phyloP scores from a whole-genome alignment of 345 rosid genomes.

The Bruguiera parviflora region DNA sequence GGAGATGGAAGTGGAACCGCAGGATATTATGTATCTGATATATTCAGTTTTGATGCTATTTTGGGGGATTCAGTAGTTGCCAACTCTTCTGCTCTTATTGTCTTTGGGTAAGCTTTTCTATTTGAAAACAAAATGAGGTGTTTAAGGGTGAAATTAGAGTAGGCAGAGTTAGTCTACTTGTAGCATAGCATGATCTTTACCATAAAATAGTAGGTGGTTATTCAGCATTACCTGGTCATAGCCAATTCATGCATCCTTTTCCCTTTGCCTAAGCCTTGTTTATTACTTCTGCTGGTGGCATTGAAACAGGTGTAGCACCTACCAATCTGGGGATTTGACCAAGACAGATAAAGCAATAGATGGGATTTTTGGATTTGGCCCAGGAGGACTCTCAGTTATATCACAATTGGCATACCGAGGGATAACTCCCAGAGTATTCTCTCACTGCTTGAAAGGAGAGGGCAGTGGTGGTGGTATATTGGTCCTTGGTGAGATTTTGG shows the following conservation, averaged over 20 bases:
- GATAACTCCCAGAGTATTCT: constrained; percentile 29
- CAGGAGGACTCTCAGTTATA: constrained; percentile 29
- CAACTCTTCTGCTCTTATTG: constrained; percentile 76
- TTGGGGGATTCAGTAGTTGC: constrained; percentile 58
- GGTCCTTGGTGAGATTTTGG: constrained; percentile 38
- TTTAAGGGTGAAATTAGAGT: neutral
- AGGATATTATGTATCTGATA: constrained; percentile 74
- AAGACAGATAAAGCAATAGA: constrained; percentile 32
- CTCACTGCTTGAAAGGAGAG: constrained; percentile 36
- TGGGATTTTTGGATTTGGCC: constrained; percentile 40
- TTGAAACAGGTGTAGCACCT: constrained; percentile 36
- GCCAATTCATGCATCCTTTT: neutral
- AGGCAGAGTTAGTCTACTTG: neutral
- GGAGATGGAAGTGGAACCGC: constrained; percentile 97
- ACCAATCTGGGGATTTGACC: constrained; percentile 30
- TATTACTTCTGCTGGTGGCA: constrained; percentile 9
- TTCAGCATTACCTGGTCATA: too few species aligned
- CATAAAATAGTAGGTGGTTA: too few species aligned
- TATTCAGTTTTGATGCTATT: constrained; percentile 64
- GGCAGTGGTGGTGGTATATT: constrained; percentile 33
- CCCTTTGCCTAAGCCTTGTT: neutral
- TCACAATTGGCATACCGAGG: constrained; percentile 29
- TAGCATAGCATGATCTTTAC: too few species aligned
- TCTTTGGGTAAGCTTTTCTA: constrained; percentile 68
- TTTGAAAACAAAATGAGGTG: neutral